Percentiles rank a stretch among this genome's conserved stretches.
phyloP scores from a whole-genome alignment of 1,284 basidiomycete genomes.

The Microbotryum intermedium region DNA sequence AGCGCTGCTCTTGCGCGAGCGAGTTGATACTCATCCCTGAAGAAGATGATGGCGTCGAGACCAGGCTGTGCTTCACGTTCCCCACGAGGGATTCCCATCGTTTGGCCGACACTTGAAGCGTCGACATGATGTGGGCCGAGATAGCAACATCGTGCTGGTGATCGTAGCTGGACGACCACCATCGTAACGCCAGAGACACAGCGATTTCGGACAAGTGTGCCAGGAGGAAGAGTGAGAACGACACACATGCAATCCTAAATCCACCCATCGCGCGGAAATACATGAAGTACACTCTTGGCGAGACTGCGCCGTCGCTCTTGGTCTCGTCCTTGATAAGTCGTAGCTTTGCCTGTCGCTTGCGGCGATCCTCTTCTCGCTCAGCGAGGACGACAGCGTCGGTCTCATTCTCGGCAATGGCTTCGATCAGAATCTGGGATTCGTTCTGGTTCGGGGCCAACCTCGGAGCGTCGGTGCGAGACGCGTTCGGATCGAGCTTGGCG shows the following conservation, averaged over 20 bases:
- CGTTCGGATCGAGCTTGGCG: neutral
- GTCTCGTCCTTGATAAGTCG: constrained; percentile 31
- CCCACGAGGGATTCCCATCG: neutral
- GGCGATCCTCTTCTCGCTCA: constrained; percentile 13
- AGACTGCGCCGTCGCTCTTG: constrained; percentile 15
- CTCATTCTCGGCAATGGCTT: constrained; percentile 15
- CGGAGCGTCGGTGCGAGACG: neutral
- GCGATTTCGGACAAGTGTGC: constrained; percentile 30
- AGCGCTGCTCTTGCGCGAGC: neutral
- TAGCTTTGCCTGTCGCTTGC: constrained; percentile 15
- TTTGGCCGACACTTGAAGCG: neutral
- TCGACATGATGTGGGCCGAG: neutral
- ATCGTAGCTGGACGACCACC: constrained; percentile 32
- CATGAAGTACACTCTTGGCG: constrained; percentile 2
- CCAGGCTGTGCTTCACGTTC: neutral
- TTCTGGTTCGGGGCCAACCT: neutral
- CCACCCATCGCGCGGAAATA: constrained; percentile 29
- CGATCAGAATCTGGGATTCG: constrained; percentile 19
- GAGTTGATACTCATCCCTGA: neutral
- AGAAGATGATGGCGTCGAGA: neutral
- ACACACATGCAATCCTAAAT: constrained; percentile 4
- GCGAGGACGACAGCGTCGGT: constrained; percentile 2
- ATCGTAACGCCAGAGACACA: constrained; percentile 20
- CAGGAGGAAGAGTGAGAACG: constrained; percentile 16
- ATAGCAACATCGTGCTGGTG: neutral